Evolutionary conservation across 2,329 filamentous ascomycete species (phyloP).

Genomic region (Pseudogymnoascus pannorum): DNA sequence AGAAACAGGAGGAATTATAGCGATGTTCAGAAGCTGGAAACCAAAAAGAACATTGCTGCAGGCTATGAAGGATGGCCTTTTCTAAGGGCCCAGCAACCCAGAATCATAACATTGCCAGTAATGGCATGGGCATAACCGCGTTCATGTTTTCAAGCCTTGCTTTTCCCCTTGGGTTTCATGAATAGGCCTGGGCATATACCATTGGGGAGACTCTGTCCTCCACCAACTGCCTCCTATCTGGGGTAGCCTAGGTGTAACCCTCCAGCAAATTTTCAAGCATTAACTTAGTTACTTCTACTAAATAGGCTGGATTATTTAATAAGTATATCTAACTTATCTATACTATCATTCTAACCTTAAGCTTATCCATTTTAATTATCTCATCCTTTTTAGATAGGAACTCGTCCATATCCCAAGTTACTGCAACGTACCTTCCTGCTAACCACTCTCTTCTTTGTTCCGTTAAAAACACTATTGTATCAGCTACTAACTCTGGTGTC

Average conservation of each 20-base stretch:
- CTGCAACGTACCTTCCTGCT: constrained; percentile 36
- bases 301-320: too few relatives aligned
- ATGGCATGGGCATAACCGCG: background rate
- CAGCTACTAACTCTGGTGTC: constrained; percentile 34
- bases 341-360: constrained; percentile 28
- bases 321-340: constrained; percentile 11
- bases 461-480: constrained; percentile 38
- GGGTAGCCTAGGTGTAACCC: background rate
- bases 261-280: background rate
- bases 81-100: background rate
- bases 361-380: constrained; percentile 31
- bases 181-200: background rate
- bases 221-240: background rate
- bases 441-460: constrained; percentile 38
- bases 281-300: too few relatives aligned
- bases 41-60: background rate
- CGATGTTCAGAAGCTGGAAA: background rate
- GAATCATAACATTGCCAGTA: background rate
- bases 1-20: background rate
- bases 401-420: constrained; percentile 42
- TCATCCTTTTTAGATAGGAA: constrained; percentile 35
- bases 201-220: background rate
- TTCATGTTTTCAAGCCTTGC: background rate
- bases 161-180: background rate
- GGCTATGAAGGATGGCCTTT: background rate